Evolutionary conservation across 139 green algal genomes (phyloP).

Genomic region (Coelastrella sp.): DNA sequence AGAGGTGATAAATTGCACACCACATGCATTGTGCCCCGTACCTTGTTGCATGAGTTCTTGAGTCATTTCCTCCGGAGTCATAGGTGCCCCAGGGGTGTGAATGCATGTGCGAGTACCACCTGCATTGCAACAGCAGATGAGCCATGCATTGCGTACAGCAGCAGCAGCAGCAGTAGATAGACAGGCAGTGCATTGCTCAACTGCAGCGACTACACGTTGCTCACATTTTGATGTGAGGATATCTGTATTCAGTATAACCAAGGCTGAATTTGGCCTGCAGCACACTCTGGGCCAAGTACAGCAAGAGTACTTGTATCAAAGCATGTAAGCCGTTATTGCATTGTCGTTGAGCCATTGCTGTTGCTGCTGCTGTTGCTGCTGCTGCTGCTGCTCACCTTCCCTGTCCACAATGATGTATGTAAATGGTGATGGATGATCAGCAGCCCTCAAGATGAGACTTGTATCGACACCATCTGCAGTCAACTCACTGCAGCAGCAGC

Average conservation of each 20-base stretch:
- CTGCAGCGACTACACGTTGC: too few relatives aligned
- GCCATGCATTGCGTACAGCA: too few relatives aligned
- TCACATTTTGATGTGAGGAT: too few relatives aligned
- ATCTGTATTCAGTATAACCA: too few relatives aligned
- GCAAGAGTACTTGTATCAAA: too few relatives aligned
- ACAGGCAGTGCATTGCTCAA: too few relatives aligned
- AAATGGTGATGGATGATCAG: constrained; percentile 87
- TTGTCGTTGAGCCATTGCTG: background rate
- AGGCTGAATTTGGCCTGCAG: too few relatives aligned
- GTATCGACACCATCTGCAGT: constrained; percentile 88
- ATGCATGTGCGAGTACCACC: constrained; percentile 95
- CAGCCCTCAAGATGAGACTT: constrained; percentile 70
- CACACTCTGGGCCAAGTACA: too few relatives aligned
- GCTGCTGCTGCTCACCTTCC: constrained; percentile 60
- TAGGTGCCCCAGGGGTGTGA: constrained; percentile 87
- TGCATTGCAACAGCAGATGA: too few relatives aligned
- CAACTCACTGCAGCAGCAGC: constrained; percentile 79
- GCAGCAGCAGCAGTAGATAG: background rate
- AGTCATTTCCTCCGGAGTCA: constrained; percentile 78
- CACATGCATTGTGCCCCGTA: background rate
- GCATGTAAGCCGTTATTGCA: background rate
- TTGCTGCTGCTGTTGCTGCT: background rate
- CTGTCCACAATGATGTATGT: constrained; percentile 98
- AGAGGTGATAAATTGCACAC: background rate
- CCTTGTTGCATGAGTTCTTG: constrained; percentile 23